phyloP scores from a whole-genome alignment of 192 early-diverging fungal genomes.

The Powellomyces hirtus region DNA sequence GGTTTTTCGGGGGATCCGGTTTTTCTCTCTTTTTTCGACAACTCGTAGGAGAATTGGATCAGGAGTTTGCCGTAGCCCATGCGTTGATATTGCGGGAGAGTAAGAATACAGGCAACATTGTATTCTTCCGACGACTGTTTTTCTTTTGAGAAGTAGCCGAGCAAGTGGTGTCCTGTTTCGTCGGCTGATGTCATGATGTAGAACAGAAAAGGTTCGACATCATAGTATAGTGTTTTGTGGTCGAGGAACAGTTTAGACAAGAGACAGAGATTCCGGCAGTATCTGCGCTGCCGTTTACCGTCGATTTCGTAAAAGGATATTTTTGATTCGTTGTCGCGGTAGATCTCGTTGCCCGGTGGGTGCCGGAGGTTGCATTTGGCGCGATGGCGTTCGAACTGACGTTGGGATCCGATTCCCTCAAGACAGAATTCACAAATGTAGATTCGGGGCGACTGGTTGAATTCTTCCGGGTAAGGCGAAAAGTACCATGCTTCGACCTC shows the following conservation, averaged over 20 bases:
- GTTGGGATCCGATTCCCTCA: conserved; percentile 70
- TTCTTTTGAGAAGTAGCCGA: conserved; percentile 99
- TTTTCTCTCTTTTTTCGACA: conserved; percentile 91
- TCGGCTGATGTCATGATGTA: conserved; percentile 92
- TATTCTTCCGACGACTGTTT: conserved; percentile 96
- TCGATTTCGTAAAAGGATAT: conserved; percentile 99
- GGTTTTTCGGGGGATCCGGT: conserved; percentile 97
- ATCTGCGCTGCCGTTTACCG: conserved; percentile 86
- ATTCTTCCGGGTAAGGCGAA: conserved; percentile 93
- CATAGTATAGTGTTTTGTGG: conserved; percentile 98
- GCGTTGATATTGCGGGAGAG: conserved; percentile 94
- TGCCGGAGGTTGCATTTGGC: conserved; percentile 85
- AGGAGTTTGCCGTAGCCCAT: conserved; percentile 92
- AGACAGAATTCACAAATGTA: conserved; percentile 98
- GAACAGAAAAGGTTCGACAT: conserved; percentile 97
- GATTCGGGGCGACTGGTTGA: conserved; percentile 68
- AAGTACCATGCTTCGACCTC: conserved; percentile 99
- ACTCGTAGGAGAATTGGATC: conserved; percentile 96
- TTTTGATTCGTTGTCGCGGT: conserved; percentile 67
- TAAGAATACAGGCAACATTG: conserved; percentile 98
- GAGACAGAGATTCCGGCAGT: conserved; percentile 94
- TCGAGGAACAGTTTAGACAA: conserved; percentile 97
- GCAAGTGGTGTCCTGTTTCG: conserved; percentile 80
- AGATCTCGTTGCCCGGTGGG: conserved; percentile 99
- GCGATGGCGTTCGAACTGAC: conserved; percentile 79